These are phyloP conservation scores for Gossypium raimondii DNA, from an alignment of 345 rosid genomes.

Conservation along the genomic window DNA sequence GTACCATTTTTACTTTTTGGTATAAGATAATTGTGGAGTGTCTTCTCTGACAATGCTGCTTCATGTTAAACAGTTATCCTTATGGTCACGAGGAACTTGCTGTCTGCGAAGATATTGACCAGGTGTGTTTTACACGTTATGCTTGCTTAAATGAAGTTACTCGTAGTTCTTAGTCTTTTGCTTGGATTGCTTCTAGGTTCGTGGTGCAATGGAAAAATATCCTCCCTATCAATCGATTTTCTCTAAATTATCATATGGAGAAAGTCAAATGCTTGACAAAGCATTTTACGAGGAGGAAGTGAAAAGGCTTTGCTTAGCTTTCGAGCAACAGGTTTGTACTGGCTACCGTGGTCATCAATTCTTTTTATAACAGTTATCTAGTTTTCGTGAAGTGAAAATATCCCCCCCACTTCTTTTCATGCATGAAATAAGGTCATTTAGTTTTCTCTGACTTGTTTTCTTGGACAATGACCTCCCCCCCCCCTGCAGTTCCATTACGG, in stretches of 20 bases:
- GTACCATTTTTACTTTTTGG: not conserved
- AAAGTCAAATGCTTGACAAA: conserved; percentile 96
- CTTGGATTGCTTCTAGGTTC: conserved; percentile 54
- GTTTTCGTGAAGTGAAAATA: not conserved
- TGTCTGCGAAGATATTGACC: conserved; percentile 82
- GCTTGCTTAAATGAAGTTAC: not conserved
- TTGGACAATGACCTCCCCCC: not conserved
- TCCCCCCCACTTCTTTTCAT: not conserved
- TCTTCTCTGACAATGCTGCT: conserved; percentile 15
- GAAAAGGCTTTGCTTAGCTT: conserved; percentile 93
- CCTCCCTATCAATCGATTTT: conserved; percentile 93
- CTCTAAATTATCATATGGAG: conserved; percentile 84
- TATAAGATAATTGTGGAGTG: not conserved
- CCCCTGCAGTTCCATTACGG: conserved; percentile 76
- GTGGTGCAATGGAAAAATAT: conserved; percentile 83
- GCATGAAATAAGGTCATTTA: not conserved
- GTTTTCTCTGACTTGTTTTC: not conserved
- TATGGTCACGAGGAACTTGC: conserved; percentile 93
- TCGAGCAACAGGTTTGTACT: conserved; percentile 85
- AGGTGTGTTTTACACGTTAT: conserved; percentile 38
- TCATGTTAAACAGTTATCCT: conserved; percentile 47
- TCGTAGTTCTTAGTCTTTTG: conserved; percentile 1
- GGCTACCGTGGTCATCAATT: not conserved
- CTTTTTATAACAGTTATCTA: not conserved
- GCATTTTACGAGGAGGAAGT: conserved; percentile 99